Evolutionary conservation across 805 yeast species (phyloP), one percentile per base, ranked within the genome.

Genomic region (Barnettozyma salicaria): DNA sequence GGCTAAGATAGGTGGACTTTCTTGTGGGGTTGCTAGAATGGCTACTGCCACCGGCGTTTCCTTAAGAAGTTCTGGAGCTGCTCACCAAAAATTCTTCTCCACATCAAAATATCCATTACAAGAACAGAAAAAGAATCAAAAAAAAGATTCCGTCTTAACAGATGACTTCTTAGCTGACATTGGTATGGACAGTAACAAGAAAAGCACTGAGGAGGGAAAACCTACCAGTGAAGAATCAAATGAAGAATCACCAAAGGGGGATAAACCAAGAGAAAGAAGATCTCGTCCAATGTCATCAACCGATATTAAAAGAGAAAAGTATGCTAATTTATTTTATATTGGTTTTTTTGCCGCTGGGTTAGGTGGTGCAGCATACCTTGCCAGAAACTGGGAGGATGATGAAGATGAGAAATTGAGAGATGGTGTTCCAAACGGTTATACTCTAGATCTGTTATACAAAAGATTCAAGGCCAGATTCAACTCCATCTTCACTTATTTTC

Each of bases 101-200:
- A 32, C 40, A 18, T 37, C 53, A 5, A 27, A 16, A 22, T 13
- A 27, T 13, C 29, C 35, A 27, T 32, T 43, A 9, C 39, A 46
- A 14, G 49, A 42, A 18, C 42, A 49, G 42, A 48, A 53, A 47
- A 46, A 51, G 25, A 40, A 46, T 7, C 34, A 41, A 32, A 27
- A 49, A 29, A 50, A 65, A 27, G 56, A 73, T 45, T 72, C 84
- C 14, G 72, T 88, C 48, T 66, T 89, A 44, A 78, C 81, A 33
- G 96, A 89, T 44, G 95, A 88, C 54, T 53, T 88, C 53, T 69
- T 89, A 41, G 80, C 82, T 22, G 76, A 78, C 52, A 95, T 95
- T 10, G 96, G 96, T 26, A 76, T 88, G 39, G 90, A 86, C 39
- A 49, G 10, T 27, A 30, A 25, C 18, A 14, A 14, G 29, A 27